Evolutionary conservation across 148 eudicot species (phyloP).

Genomic region (Nepenthes gracilis): DNA sequence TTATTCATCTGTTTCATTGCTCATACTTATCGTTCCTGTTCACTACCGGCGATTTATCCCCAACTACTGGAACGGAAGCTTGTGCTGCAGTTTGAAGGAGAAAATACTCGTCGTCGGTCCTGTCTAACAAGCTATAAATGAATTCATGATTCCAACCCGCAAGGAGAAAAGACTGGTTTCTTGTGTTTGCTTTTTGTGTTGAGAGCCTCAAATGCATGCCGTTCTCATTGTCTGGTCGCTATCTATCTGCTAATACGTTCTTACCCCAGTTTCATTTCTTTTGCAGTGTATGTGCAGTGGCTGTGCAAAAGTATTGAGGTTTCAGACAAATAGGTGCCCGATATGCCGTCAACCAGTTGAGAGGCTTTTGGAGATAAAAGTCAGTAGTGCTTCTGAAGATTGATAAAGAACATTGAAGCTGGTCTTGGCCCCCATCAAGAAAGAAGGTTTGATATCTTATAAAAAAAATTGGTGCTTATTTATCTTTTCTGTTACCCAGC

Average conservation of each 20-base stretch:
- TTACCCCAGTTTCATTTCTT: constrained; percentile 3
- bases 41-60: too few species aligned
- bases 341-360: constrained; percentile 96
- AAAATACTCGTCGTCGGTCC: background rate
- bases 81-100: too few species aligned
- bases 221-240: too few species aligned
- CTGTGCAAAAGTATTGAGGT: constrained; percentile 87
- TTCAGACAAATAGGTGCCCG: constrained; percentile 95
- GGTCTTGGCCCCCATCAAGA: too few species aligned
- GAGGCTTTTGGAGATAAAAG: constrained; percentile 92
- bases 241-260: background rate
- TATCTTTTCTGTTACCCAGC: too few species aligned
- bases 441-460: too few species aligned
- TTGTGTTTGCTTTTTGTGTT: background rate
- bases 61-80: too few species aligned
- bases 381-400: constrained; percentile 29
- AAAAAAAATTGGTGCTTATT: too few species aligned
- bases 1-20: too few species aligned
- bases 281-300: constrained; percentile 98
- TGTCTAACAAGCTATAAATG: background rate
- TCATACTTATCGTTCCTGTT: too few species aligned
- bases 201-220: background rate
- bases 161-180: background rate
- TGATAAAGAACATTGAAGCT: too few species aligned
- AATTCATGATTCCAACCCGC: background rate